A percentile compares a stretch with the other conserved stretches of the same genome.
Evolutionary conservation across 1,284 basidiomycete species (phyloP).

Genomic region (Cystobasidium slooffiae): DNA sequence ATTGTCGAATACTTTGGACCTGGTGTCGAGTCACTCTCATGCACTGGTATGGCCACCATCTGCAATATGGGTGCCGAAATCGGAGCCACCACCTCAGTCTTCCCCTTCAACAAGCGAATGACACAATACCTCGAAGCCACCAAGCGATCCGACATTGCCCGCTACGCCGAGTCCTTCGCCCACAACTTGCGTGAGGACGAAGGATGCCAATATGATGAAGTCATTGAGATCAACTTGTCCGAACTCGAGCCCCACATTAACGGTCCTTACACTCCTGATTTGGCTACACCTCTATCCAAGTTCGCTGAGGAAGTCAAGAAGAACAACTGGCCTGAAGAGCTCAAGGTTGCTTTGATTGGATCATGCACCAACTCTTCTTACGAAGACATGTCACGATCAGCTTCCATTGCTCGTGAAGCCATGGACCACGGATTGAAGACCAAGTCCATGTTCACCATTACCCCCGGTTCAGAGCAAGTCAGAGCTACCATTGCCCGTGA

Average conservation of each 20-base stretch:
- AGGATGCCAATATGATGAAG: constrained; percentile 89
- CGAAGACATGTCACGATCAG: constrained; percentile 98
- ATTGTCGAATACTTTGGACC: constrained; percentile 94
- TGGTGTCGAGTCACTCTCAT: constrained; percentile 93
- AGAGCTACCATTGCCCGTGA: constrained; percentile 97
- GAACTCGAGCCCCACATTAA: constrained; percentile 99
- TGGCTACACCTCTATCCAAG: constrained; percentile 73
- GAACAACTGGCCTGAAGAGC: constrained; percentile 94
- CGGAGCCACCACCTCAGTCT: constrained; percentile 95
- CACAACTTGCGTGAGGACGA: constrained; percentile 91
- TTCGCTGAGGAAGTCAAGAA: constrained; percentile 90
- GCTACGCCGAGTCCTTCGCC: constrained; percentile 86
- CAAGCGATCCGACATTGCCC: constrained; percentile 75
- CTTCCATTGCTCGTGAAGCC: constrained; percentile 90
- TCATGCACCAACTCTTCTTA: constrained; percentile 99
- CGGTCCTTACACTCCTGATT: constrained; percentile 88
- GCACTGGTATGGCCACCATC: constrained; percentile 99
- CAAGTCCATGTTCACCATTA: constrained; percentile 96
- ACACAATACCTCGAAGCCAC: constrained; percentile 90
- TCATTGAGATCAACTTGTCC: constrained; percentile 91
- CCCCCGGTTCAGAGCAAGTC: constrained; percentile 97
- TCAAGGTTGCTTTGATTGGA: constrained; percentile 96
- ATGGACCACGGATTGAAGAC: constrained; percentile 80
- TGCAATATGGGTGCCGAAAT: constrained; percentile 99
- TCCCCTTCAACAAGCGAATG: constrained; percentile 99